These are phyloP conservation scores for Hypoxylon fuscum DNA, from an alignment of 495 filamentous ascomycete species.

Conservation along the genomic window DNA sequence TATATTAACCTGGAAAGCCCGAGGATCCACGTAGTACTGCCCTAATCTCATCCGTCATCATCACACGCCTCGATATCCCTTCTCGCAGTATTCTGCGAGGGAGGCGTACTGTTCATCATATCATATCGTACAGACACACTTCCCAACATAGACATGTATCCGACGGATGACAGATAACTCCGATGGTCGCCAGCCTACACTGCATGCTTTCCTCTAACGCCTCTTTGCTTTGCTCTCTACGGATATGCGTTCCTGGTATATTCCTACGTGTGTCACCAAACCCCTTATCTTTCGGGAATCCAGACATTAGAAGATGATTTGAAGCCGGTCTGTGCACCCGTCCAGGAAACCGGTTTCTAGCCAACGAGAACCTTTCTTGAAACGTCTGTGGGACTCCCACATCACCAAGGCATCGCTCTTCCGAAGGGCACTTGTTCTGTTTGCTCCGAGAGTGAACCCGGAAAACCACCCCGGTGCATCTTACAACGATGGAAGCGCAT, in stretches of 20 bases:
- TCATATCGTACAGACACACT: constrained; percentile 2
- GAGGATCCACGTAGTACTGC: neutral
- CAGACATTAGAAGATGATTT: constrained; percentile 20
- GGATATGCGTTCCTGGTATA: constrained; percentile 32
- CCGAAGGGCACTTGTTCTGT: constrained; percentile 10
- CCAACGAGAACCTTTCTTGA: constrained; percentile 14
- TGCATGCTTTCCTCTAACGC: constrained; percentile 26
- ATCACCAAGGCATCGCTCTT: constrained; percentile 10
- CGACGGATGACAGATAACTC: neutral
- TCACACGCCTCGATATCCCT: constrained; percentile 3
- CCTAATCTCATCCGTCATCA: neutral
- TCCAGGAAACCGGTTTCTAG: constrained; percentile 6
- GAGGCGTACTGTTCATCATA: neutral
- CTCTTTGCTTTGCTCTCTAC: constrained; percentile 33
- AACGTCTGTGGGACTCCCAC: constrained; percentile 8
- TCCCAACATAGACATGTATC: constrained; percentile 9
- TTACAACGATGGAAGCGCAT: constrained; percentile 1
- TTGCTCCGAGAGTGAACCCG: constrained; percentile 10
- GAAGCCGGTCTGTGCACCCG: constrained; percentile 29
- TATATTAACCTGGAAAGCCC: neutral
- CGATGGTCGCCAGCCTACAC: constrained; percentile 7
- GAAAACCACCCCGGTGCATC: too few relatives aligned
- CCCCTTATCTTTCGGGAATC: constrained; percentile 17
- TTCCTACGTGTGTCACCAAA: constrained; percentile 34
- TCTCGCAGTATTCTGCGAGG: neutral